Evolutionary conservation across 495 filamentous ascomycete genomes (phyloP), one percentile per base, ranked within the genome.

Genomic region (Aspergillus conjunctus): DNA sequence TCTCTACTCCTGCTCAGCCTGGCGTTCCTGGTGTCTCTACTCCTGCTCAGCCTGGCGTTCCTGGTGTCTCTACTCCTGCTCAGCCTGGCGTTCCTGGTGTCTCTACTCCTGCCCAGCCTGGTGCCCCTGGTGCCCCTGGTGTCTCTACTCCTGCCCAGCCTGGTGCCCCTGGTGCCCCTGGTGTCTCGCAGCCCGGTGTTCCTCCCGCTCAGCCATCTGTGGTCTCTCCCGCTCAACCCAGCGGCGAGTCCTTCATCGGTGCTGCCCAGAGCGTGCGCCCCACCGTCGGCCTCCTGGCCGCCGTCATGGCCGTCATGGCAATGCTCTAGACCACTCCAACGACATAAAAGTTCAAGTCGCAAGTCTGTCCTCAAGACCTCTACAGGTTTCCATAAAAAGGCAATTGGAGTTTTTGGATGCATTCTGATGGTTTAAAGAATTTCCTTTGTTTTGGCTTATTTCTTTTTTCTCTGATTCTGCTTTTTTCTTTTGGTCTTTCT

Each of bases 231-330:
- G 61, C 48, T 34, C 20, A 56, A 37, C 66, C 64, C 37, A 34
- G 63, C 50, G 48, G 60, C 51, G 10, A 60, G 39, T 53, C 56
- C 34, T 73, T 75, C 70, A 67, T 61, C 32, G 75, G 73, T 56
- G 73, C 71, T 63, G 75, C 71, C 45, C 66, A 68, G 56, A 70
- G 22, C 62, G 58, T 71, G 60, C 67, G 73, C 70, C 75, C 75
- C 54, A 64, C 70, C 41, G 71, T 57, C 54, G 73, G 75, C 46
- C 53, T 78, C 59, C 66, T 78, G 54, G 70, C 71, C 60, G 75
- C 68, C 63, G 54, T 78, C 46, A 70, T 77, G 66, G 74, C 66
- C 26, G 22, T 74, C 60, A 76, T 78, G 73, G 71, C 69, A 62
- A 59, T 78, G 49, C 69, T 78, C 59, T 78, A 76, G 71, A 71